Base-by-base conservation (phyloP, 768 basidiomycete genomes). In the Russula emetica region DNA sequence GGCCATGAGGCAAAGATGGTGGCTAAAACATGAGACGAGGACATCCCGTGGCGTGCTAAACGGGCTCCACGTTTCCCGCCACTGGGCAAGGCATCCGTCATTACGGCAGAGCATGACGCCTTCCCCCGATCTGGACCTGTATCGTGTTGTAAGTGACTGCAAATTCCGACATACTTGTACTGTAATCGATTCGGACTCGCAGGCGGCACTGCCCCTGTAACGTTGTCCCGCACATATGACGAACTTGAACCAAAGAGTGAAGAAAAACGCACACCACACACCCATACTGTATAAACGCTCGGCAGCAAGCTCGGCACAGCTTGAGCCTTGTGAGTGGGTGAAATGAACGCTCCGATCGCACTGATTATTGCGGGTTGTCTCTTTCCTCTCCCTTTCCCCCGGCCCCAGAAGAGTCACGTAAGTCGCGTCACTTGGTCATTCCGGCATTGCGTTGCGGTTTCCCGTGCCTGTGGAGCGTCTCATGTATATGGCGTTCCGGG, bases 1-100 rank as follows among this genome's bases (percentile, higher is more conserved):
- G 14, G 49, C 24, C 49, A 26, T 18, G 49, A 50, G 49, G 49
- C 49, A 28, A 18, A 22, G 22, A 57, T 57, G 55, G 55, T 57
- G 55, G 55, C 55, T 51, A 42, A 30, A 44, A n/a, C 20, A 22
- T 22, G 45, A 47, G 45, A 47, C 45, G n/a, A 22, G 10, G n/a
- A 10, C 45, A n/a, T 47, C 45, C 20, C 45, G 45, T 47, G 45
- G 45, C n/a, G 45, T n/a, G 11, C 45, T 5, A 47, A 22, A 47
- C n/a, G 10, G 22, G 45, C 22, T 47, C n/a, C 45, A 22, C 22
- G 22, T 47, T 47, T 22, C 45, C 20, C 45, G 24, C 22, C 45
- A n/a, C 45, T 47, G 45, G 18, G 22, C n/a, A 47, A 47, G n/a
- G 22, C 22, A 11, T 22, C 45, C 20, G 10, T 1, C 4, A 13